Conservation (phyloP, 2,329 filamentous ascomycete species). For the Penicillium sp. region DNA sequence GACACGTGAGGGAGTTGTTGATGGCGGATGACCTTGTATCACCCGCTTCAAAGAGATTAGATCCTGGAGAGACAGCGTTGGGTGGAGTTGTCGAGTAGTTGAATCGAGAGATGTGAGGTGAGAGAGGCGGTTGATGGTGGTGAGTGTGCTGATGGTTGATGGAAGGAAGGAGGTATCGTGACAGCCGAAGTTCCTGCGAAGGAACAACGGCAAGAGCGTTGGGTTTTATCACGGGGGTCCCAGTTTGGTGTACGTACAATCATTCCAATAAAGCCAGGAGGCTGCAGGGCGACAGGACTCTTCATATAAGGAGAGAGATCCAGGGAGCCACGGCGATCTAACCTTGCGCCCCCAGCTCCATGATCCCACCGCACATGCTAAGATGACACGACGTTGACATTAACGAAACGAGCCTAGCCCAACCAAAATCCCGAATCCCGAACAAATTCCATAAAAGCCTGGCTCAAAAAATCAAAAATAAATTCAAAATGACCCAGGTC, state of each 20-base stretch:
- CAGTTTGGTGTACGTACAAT: not conserved
- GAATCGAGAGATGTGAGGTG: not conserved
- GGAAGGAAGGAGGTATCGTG: conserved; percentile 3
- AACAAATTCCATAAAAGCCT: not conserved
- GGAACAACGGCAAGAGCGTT: conserved; percentile 17
- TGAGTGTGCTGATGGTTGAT: not conserved
- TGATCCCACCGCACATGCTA: conserved; percentile 37
- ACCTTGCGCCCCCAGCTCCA: conserved; percentile 36
- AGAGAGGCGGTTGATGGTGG: conserved; percentile 2
- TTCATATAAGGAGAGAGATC: conserved; percentile 28
- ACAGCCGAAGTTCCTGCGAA: conserved; percentile 10
- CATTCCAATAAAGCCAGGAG: not conserved
- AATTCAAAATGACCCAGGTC: not conserved
- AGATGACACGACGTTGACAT: conserved; percentile 45
- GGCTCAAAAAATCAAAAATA: not conserved
- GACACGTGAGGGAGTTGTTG: conserved; percentile 8
- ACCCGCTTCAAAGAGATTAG: not conserved
- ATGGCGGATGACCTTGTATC: conserved; percentile 3
- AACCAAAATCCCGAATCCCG: conserved; percentile 12
- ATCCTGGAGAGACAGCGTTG: not conserved
- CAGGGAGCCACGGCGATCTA: conserved; percentile 36
- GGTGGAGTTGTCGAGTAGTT: not conserved
- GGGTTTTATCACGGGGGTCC: not conserved
- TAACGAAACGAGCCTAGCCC: conserved; percentile 33
- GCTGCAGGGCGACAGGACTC: not conserved